Evolutionary conservation across 805 yeast genomes (phyloP), one percentile per base, ranked within the genome.

Genomic region (Komagataella populi): DNA sequence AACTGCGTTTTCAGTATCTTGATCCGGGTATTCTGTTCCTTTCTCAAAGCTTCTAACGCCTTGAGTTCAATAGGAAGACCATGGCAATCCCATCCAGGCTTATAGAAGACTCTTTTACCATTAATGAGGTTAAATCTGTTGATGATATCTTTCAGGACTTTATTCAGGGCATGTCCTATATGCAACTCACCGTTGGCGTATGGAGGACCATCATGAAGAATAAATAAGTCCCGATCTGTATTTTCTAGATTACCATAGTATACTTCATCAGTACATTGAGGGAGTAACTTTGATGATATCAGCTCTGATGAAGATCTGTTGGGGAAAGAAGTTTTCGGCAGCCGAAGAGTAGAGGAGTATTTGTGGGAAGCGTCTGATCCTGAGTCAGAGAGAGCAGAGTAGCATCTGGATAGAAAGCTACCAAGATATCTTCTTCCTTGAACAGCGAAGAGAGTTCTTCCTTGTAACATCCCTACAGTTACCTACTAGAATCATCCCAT

Each of bases 61-160:
- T 89, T 90, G 62, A 87, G 71, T 65, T 93, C 99, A 55, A 93
- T 93, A 1, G 99, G 99, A 44, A 93, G 70, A 0, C 99, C 99
- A 68, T 93, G 99, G 62, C 99, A 93, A 64, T 93, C 99, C 98
- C 99, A 93, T 0, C 99, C 99, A 0, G 98, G 96, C 46, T 74
- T 73, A 60, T 87, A 93, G 50, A 75, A 72, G 3, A 93, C 80
- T 49, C 74, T 72, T 54, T 80, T 73, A 14, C 88, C 86, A 44
- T 71, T 65, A 18, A 82, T 63, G 23, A 90, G 68, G 60, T 87
- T 81, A 57, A 70, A 83, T 50, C 99, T 71, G 55, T 79, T 78
- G 47, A 91, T 78, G 48, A 93, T 80, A 65, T 93, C 99, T 64
- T 93, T 93, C 51, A 88, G 65, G 18, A 89, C 77, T 62, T 93